These are phyloP conservation scores for Cercophora newfieldiana DNA, from an alignment of 495 filamentous ascomycete species.

Conservation along the genomic window DNA sequence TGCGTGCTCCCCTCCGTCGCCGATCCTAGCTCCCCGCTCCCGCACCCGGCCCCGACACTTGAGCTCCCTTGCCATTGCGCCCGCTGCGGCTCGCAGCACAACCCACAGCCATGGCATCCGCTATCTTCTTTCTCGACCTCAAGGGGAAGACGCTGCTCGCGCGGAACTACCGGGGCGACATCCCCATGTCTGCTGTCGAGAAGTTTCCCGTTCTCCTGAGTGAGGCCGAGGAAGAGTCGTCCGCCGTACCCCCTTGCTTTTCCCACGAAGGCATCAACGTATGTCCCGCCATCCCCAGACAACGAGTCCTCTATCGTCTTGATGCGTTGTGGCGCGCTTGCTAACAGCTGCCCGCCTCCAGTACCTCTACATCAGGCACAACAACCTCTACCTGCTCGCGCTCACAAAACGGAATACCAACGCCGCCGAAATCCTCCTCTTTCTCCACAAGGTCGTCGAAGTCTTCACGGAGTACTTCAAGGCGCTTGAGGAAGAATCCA, in stretches of 20 bases:
- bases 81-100: conserved; percentile 8
- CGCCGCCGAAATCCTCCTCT: conserved; percentile 96
- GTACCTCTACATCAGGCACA: conserved; percentile 99
- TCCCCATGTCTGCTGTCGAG: conserved; percentile 99
- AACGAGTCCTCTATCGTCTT: background rate
- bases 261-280: conserved; percentile 99
- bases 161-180: conserved; percentile 97
- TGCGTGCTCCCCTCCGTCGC: background rate
- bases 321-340: background rate
- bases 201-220: conserved; percentile 95
- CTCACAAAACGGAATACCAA: conserved; percentile 98
- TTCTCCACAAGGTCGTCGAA: conserved; percentile 97
- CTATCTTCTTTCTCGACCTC: conserved; percentile 97
- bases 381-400: conserved; percentile 98
- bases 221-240: conserved; percentile 99
- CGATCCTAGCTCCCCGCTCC: conserved; percentile 8
- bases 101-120: conserved; percentile 78
- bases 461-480: conserved; percentile 99
- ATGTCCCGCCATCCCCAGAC: conserved; percentile 31
- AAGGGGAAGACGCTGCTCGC: conserved; percentile 99
- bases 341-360: conserved; percentile 34
- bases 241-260: conserved; percentile 96
- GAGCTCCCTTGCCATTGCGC: background rate
- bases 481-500: conserved; percentile 97
- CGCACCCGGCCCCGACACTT: background rate